A percentile compares a stretch with the other conserved stretches of the same genome.
These are phyloP conservation scores for Wickerhamiella alocasiicola DNA, from an alignment of 805 yeast genomes.

Conservation along the genomic window DNA sequence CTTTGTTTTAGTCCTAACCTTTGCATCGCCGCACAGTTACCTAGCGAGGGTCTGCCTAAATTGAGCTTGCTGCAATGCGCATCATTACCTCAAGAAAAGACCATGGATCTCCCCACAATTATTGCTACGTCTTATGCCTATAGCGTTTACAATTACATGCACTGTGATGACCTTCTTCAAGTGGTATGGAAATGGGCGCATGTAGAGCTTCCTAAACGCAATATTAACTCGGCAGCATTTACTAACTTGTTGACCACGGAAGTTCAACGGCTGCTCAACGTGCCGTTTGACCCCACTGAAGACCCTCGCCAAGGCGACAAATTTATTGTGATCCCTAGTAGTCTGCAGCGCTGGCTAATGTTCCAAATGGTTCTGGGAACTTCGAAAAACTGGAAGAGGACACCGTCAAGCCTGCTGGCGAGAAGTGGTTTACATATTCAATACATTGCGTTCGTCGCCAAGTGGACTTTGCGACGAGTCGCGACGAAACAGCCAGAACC, in stretches of 20 bases:
- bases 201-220: conserved; percentile 18
- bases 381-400: conserved; percentile 34
- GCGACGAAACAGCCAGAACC: conserved; percentile 27
- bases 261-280: conserved; percentile 61
- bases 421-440: conserved; percentile 57
- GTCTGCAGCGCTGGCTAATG: conserved; percentile 53
- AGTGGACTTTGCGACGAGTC: conserved; percentile 39
- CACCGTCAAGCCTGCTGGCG: conserved; percentile 38
- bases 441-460: conserved; percentile 56
- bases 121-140: conserved; percentile 56
- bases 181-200: conserved; percentile 40
- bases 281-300: conserved; percentile 53
- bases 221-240: conserved; percentile 25
- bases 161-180: conserved; percentile 57
- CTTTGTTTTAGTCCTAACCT: conserved; percentile 28
- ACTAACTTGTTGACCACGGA: conserved; percentile 43
- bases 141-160: conserved; percentile 54
- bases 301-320: conserved; percentile 57
- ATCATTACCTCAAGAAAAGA: conserved; percentile 5
- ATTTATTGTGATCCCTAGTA: conserved; percentile 59
- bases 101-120: conserved; percentile 34
- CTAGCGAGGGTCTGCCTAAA: conserved; percentile 14
- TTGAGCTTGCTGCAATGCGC: conserved; percentile 15
- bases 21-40: conserved; percentile 21
- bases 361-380: conserved; percentile 58